Base-by-base conservation (phyloP, 805 yeast genomes). In the Lipomyces sp. region DNA sequence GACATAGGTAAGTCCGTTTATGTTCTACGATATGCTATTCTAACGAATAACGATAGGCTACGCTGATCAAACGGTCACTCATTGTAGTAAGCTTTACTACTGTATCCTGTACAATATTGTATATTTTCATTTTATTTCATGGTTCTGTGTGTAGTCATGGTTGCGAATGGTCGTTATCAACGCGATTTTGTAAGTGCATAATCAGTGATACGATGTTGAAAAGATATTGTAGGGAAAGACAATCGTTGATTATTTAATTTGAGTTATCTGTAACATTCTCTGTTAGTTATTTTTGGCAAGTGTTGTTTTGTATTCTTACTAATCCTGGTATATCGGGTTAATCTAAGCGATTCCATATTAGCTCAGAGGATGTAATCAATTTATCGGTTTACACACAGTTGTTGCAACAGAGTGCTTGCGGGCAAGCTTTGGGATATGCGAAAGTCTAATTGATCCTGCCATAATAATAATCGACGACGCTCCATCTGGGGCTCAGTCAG, bases 1-100 rank as follows among this genome's bases (percentile, higher is more conserved):
- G 88, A 59, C 66, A 63, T 48, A 55, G 71, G 37, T 68, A 34
- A 29, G 57, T 24, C 24, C 24, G 24, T 24, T 24, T 24, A 15
- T 42, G 18, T 18, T 55, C n/a, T 55, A 24, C 30, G 13, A 24
- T 51, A 32, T 24, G 33, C 15, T 2, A 42, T 6, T 13, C 48
- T n/a, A 4, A 42, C 24, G 24, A 15, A 15, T 42, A 42, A 15
- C 48, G 15, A 42, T 42, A 42, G 48, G 48, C 48, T 42, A 42
- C 48, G 48, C 18, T 42, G 18, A n/a, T 42, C 24, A 24, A 24
- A 37, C 13, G 24, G 48, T 42, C 48, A 42, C 48, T 15, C 48
- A 1, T 42, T 37, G 39, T 37, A n/a, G 15, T 42, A 42, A 42
- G 0, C 48, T 42, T n/a, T 42, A 42, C 48, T 42, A 42, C 48